phyloP scores from a whole-genome alignment of 805 yeast genomes.

The Candida patagonica region DNA sequence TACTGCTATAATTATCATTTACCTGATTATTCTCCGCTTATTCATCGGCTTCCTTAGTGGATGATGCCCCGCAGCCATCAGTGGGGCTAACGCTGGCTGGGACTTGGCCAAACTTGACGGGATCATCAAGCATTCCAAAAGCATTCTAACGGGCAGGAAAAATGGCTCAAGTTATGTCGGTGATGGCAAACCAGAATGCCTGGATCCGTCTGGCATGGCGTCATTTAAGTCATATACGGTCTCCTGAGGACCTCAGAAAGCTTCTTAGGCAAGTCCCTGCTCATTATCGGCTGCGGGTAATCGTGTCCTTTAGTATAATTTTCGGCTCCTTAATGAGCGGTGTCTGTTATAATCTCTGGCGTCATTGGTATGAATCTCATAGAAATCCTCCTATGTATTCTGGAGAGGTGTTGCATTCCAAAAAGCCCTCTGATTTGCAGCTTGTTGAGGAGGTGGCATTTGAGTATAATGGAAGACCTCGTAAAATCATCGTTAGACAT shows the following conservation, averaged over 20 bases:
- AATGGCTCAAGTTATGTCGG: neutral
- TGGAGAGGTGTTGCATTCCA: neutral
- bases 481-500: constrained; percentile 23
- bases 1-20: no score
- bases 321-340: neutral
- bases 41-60: no score
- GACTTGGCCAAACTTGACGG: no score
- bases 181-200: neutral
- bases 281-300: neutral
- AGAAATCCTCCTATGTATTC: neutral
- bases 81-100: no score
- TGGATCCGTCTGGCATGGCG: neutral
- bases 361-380: neutral
- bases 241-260: neutral
- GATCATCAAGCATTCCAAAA: no score
- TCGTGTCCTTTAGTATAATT: neutral
- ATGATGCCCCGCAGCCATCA: no score
- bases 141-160: no score
- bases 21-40: no score
- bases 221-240: neutral
- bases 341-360: neutral
- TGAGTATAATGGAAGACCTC: constrained; percentile 16
- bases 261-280: neutral
- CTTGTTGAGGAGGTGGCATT: constrained; percentile 19
- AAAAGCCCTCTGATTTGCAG: neutral